Evolutionary conservation across 495 filamentous ascomycete genomes (phyloP), one percentile per base, ranked within the genome.

Genomic region (Neurospora sp.): DNA sequence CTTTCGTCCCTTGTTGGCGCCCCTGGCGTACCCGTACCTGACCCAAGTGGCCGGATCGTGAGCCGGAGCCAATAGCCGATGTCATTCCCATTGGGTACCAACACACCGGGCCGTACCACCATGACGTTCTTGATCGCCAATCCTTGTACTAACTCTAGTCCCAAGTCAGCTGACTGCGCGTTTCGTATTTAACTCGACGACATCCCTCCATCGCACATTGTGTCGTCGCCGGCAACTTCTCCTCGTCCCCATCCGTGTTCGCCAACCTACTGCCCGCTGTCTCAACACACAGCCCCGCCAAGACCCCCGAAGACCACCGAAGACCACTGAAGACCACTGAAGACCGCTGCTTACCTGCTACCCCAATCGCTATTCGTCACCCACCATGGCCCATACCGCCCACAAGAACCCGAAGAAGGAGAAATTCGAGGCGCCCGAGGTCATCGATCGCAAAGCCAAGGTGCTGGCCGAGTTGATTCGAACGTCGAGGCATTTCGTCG

Each of bases 401-500:
- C 16, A 16, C 46, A 41, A 70, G 20, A 60, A 27, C 49, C 49
- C 49, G 1, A 27, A 27, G 20, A 60, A 60, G 49, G 84, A 85
- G 77, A 79, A 77, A 27, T 75, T 79, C 71, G 84, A 87, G 39
- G 38, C 74, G 38, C 71, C 75, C 3, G 76, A 74, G 14, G 73
- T 69, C 3, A 44, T 87, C 5, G 80, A 81, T 38, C 71, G 71
- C 23, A 85, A 85, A 69, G 84, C 81, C 6, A 72, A 80, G 14
- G 74, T 71, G 7, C 78, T 86, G 2, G 83, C 77, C 44, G 74
- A 80, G 23, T 74, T 75, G 27, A 86, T 87, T 69, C 73, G 69
- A 39, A 80, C 80, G 38, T 83, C 81, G 80, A 84, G 85, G 44
- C 84, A 87, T 73, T 78, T 86, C 54, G 81, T 87, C 27, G 84